Percentiles rank a stretch among this genome's conserved stretches.
Evolutionary conservation across 495 filamentous ascomycete species (phyloP).

Genomic region (Penicillium pancosmium): DNA sequence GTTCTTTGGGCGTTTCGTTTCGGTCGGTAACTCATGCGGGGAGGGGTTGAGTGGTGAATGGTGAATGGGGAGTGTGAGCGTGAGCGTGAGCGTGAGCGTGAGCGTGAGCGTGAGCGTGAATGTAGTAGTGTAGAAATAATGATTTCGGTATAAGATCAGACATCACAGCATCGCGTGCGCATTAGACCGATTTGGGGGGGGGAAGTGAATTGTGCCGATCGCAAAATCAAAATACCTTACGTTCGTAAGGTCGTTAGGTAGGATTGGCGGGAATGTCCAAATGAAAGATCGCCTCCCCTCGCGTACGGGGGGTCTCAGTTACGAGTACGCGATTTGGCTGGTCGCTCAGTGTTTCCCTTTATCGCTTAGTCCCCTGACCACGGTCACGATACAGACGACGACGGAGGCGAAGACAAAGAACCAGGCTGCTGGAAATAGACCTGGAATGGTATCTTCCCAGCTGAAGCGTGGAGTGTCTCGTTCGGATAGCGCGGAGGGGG

Average conservation of each 20-base stretch:
- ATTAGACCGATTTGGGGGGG: too few species aligned
- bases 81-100: too few species aligned
- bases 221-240: background rate
- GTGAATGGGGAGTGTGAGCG: background rate
- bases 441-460: background rate
- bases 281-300: background rate
- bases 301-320: background rate
- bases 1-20: background rate
- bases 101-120: background rate
- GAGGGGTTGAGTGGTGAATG: background rate
- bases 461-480: constrained; percentile 1
- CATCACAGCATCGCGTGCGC: too few species aligned
- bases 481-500: background rate
- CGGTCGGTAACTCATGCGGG: constrained; percentile 1
- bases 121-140: background rate
- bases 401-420: constrained; percentile 17
- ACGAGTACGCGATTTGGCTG: background rate
- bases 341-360: constrained; percentile 15
- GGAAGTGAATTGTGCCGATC: background rate
- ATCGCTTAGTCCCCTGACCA: constrained; percentile 12
- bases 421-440: background rate
- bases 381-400: constrained; percentile 17
- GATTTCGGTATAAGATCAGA: too few species aligned
- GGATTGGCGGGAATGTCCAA: background rate
- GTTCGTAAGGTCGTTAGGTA: background rate